Evolutionary conservation across 2,329 filamentous ascomycete genomes (phyloP).

Genomic region (Penicillium hesseltinei): DNA sequence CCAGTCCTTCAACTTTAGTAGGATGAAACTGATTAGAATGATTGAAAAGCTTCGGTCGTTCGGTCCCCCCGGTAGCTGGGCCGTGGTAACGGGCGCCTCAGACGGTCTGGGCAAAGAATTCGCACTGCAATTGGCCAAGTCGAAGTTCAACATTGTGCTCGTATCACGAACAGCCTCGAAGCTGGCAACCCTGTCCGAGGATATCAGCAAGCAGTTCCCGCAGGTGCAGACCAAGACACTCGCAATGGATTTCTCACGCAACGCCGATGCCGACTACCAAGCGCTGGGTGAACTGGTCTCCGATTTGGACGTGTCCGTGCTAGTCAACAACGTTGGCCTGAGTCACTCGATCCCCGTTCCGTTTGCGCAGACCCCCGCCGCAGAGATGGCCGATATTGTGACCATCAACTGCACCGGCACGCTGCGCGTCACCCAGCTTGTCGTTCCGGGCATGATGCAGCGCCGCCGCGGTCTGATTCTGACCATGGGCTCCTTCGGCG

Average conservation of each 20-base stretch:
- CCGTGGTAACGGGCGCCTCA: slow-evolving; percentile 88
- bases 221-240: slow-evolving; percentile 71
- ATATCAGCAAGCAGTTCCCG: slow-evolving; percentile 68
- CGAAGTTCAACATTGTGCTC: slow-evolving; percentile 92
- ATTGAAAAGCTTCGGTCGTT: slow-evolving; percentile 73
- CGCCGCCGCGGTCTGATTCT: slow-evolving; percentile 85
- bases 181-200: slow-evolving; percentile 70
- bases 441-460: slow-evolving; percentile 79
- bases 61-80: slow-evolving; percentile 89
- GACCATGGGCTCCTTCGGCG: slow-evolving; percentile 96
- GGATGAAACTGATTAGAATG: slow-evolving; percentile 15
- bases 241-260: slow-evolving; percentile 86
- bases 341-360: slow-evolving; percentile 90
- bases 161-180: slow-evolving; percentile 95
- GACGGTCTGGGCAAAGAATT: slow-evolving; percentile 98
- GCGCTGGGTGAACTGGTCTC: slow-evolving; percentile 66
- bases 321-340: slow-evolving; percentile 96
- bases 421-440: slow-evolving; percentile 78
- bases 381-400: slow-evolving; percentile 86
- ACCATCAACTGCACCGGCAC: slow-evolving; percentile 94
- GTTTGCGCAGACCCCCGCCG: slow-evolving; percentile 73
- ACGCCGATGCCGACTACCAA: slow-evolving; percentile 77
- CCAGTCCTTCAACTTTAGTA: background rate
- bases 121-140: slow-evolving; percentile 80
- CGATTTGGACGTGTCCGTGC: slow-evolving; percentile 75